These are phyloP conservation scores for Malus fusca DNA, from an alignment of 306 rosid species.

Conservation along the genomic window DNA sequence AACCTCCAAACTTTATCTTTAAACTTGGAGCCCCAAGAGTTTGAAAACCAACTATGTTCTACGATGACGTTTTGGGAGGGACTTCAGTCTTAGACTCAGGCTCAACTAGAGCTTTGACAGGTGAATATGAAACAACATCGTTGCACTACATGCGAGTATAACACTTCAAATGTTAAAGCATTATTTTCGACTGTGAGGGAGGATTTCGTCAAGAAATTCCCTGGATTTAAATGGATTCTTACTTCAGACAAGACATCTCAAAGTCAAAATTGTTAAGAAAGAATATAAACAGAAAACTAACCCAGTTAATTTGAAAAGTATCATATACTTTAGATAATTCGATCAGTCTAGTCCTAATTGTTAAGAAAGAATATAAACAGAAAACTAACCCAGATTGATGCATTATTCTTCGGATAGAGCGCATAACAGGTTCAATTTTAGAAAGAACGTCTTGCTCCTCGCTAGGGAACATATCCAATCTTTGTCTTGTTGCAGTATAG, in stretches of 20 bases:
- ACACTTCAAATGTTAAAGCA: background rate
- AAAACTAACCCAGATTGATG: conserved; percentile 73
- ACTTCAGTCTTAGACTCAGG: background rate
- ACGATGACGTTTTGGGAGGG: background rate
- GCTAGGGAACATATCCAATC: conserved; percentile 61
- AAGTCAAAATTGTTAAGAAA: background rate
- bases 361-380: background rate
- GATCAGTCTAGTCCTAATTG: background rate
- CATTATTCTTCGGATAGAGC: conserved; percentile 63
- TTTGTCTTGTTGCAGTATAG: conserved; percentile 39
- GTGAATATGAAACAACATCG: background rate
- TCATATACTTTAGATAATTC: background rate
- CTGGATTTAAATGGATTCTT: background rate
- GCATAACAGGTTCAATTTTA: conserved; percentile 56
- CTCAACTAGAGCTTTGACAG: background rate
- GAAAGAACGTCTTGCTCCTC: conserved; percentile 67
- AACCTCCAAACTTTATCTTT: background rate
- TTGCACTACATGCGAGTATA: background rate
- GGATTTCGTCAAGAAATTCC: background rate
- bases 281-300: conserved; percentile 23
- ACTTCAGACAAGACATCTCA: background rate
- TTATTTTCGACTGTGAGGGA: background rate
- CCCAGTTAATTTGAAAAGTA: conserved; percentile 35
- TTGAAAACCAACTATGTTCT: background rate
- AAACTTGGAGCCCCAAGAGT: background rate